These are phyloP conservation scores for Eucalyptus marginata DNA, from an alignment of 345 rosid species.

Conservation along the genomic window DNA sequence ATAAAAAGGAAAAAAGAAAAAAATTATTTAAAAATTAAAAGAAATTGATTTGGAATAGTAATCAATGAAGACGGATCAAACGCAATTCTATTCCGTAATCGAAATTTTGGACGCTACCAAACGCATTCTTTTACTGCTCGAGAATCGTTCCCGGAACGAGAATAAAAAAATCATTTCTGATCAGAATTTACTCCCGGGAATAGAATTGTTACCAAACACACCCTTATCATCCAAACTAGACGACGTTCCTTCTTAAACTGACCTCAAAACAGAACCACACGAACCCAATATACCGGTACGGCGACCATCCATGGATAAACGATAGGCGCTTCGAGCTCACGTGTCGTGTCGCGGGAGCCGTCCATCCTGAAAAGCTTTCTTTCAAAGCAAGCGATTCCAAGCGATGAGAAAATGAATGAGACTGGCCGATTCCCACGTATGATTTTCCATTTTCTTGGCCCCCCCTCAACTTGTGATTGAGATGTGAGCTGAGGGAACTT, in stretches of 20 bases:
- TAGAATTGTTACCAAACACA: no score
- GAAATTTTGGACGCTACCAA: no score
- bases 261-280: neutral
- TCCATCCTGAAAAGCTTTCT: neutral
- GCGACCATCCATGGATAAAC: neutral
- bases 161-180: no score
- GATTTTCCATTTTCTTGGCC: neutral
- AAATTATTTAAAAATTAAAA: no score
- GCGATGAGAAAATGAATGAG: neutral
- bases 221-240: neutral
- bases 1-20: no score
- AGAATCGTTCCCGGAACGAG: no score
- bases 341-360: neutral
- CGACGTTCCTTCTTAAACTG: neutral
- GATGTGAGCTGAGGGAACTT: neutral
- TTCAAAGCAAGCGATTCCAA: neutral
- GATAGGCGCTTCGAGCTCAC: neutral
- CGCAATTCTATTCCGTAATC: no score
- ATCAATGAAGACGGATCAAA: no score
- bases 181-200: no score
- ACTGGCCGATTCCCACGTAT: neutral
- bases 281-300: neutral
- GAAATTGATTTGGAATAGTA: no score
- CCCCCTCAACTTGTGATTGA: neutral
- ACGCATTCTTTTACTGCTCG: no score